Evolutionary conservation across 2,329 filamentous ascomycete genomes (phyloP).

Genomic region (Aspergillus aculeatinus): DNA sequence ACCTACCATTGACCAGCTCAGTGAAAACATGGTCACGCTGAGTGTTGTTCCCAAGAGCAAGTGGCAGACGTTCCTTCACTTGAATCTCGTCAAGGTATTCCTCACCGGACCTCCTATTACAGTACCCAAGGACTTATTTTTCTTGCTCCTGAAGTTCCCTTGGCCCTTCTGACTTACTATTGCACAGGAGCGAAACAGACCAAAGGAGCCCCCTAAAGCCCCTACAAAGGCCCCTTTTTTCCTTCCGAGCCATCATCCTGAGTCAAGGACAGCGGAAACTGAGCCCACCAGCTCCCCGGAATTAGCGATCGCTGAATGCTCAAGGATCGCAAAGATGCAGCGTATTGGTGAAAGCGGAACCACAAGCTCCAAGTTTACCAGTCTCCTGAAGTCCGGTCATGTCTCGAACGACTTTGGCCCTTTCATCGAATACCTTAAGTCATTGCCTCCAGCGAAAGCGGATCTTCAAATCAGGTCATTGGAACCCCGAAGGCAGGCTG

Average conservation of each 20-base stretch:
- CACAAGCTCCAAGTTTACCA: slow-evolving; percentile 45
- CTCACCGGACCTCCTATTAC: neutral
- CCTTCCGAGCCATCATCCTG: slow-evolving; percentile 56
- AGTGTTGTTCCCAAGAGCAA: slow-evolving; percentile 84
- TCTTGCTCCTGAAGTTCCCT: neutral
- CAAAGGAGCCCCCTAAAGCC: slow-evolving; percentile 83
- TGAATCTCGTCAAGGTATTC: slow-evolving; percentile 73
- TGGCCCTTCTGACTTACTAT: slow-evolving; percentile 14
- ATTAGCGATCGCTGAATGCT: slow-evolving; percentile 51
- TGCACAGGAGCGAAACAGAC: slow-evolving; percentile 79
- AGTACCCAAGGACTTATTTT: too few relatives aligned
- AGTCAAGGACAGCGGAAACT: slow-evolving; percentile 23
- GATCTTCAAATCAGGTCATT: slow-evolving; percentile 90
- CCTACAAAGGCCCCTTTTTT: slow-evolving; percentile 97
- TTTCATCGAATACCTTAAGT: slow-evolving; percentile 77
- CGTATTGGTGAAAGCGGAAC: slow-evolving; percentile 38
- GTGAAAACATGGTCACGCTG: slow-evolving; percentile 78
- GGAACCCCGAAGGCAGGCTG: slow-evolving; percentile 43
- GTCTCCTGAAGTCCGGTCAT: slow-evolving; percentile 47
- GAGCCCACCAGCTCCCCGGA: slow-evolving; percentile 32
- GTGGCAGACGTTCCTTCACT: slow-evolving; percentile 91
- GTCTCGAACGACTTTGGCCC: slow-evolving; percentile 60
- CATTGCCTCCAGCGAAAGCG: slow-evolving; percentile 76
- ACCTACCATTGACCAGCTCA: slow-evolving; percentile 71
- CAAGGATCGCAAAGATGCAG: slow-evolving; percentile 69